Base-by-base conservation (phyloP, 2,329 filamentous ascomycete species). In the Aciculosporium take region DNA sequence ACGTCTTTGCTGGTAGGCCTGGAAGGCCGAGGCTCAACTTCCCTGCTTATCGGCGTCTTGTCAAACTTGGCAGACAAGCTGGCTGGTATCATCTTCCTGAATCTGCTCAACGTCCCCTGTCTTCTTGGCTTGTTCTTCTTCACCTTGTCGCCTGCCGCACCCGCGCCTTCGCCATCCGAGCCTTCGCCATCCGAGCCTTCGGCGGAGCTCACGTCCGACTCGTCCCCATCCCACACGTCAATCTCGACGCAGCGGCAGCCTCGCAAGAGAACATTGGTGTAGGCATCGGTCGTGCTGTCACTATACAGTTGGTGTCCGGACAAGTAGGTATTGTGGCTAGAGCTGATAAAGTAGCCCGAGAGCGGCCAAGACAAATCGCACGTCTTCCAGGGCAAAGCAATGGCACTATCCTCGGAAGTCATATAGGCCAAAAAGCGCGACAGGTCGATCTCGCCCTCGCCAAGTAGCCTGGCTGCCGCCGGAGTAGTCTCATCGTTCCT, bases 261-360 rank as follows among this genome's bases (percentile, higher is more conserved):
- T 39, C 84, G 78, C 51, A 86, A 74, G 43, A 95, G 67, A 8
- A 88, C 85, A 39, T 80, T 80, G 49, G 85, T 85, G 66, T 95
- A 95, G 2, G 84, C 83, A 49, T 87, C 83, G 0, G 85, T 86
- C 56, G 87, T 93, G 40, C 86, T 91, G 46, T 82, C 77, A 51
- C 86, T 89, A 45, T 76, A 85, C 12, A 94, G 76, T 65, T 95
- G 88, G 56, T 89, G 84, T 20, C 88, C 88, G 1, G 87, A 76
- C 18, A 95, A 74, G 52, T 95, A 95, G 0, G 88, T 95, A 62
- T 95, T 95, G 68, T 95, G 88, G 43, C 87, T 94, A 52, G 85
- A 94, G 47, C 81, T 93, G 56, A 95, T 85, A 62, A 86, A 94
- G 62, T 95, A 95, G 62, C 86, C 87, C 45, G 86, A 83, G 47